These are phyloP conservation scores for Heterobasidion parviporum DNA, from an alignment of 1,284 basidiomycete species.

Conservation along the genomic window DNA sequence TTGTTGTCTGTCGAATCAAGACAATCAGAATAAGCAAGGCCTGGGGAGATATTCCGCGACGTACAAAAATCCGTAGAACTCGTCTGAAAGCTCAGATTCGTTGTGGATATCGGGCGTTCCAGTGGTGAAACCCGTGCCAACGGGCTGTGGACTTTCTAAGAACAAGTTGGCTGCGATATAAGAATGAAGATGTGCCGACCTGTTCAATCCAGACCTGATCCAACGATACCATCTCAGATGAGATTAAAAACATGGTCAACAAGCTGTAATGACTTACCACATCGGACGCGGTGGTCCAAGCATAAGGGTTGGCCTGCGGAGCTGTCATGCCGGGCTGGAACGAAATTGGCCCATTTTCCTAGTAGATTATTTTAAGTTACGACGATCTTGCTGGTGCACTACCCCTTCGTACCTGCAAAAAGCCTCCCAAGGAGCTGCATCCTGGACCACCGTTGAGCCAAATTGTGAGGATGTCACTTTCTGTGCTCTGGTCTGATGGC, in stretches of 20 bases:
- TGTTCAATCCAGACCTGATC: background rate
- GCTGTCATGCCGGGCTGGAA: background rate
- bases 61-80: background rate
- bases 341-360: background rate
- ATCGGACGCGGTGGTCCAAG: background rate
- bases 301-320: background rate
- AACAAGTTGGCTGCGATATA: background rate
- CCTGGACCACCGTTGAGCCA: conserved; percentile 1
- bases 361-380: background rate
- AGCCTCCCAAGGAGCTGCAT: background rate
- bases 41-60: background rate
- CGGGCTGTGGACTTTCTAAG: background rate
- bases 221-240: background rate
- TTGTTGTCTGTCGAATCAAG: background rate
- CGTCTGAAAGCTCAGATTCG: background rate
- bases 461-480: background rate
- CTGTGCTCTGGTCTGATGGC: background rate
- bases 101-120: background rate
- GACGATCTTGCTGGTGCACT: background rate
- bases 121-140: background rate
- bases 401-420: background rate
- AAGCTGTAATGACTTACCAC: background rate
- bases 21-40: background rate
- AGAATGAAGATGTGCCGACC: background rate
- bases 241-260: too few relatives aligned